These are phyloP conservation scores for Arxiozyma telluris DNA, from an alignment of 1,139 yeast genomes.

Conservation along the genomic window DNA sequence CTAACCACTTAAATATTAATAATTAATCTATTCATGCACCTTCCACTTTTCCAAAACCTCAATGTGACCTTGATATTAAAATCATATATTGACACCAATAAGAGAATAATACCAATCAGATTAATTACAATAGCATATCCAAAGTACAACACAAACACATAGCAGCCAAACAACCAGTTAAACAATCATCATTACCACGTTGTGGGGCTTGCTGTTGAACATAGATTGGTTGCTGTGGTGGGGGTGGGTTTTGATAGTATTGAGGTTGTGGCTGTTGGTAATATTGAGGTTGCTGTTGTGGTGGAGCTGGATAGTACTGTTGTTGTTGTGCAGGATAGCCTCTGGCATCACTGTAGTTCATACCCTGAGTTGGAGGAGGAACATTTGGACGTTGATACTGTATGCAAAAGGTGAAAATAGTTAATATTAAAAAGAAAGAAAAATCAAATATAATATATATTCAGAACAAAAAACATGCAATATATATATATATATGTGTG, in stretches of 20 bases:
- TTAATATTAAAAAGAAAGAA: not conserved
- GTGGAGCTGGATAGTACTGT: conserved; percentile 13
- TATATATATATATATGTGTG: too few relatives aligned
- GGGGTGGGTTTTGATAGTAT: conserved; percentile 21
- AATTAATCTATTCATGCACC: too few relatives aligned
- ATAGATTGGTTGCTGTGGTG: conserved; percentile 53
- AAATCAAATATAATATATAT: not conserved
- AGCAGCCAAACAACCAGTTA: conserved; percentile 61
- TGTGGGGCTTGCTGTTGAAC: conserved; percentile 46
- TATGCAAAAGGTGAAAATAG: not conserved
- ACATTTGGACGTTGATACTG: conserved; percentile 16
- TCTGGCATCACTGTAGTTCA: conserved; percentile 4
- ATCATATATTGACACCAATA: too few relatives aligned
- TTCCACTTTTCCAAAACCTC: too few relatives aligned
- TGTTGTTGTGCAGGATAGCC: conserved; percentile 8
- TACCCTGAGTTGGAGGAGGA: conserved; percentile 14
- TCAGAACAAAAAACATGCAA: too few relatives aligned
- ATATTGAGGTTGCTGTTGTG: conserved; percentile 10
- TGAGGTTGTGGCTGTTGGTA: conserved; percentile 23
- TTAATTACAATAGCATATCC: conserved; percentile 46
- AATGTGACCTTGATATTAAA: too few relatives aligned
- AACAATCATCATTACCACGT: conserved; percentile 39
- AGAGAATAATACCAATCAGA: not conserved
- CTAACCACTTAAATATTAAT: too few relatives aligned
- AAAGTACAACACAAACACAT: conserved; percentile 64